Conservation (phyloP, 805 yeast species). For the Metschnikowia arizonensis region DNA sequence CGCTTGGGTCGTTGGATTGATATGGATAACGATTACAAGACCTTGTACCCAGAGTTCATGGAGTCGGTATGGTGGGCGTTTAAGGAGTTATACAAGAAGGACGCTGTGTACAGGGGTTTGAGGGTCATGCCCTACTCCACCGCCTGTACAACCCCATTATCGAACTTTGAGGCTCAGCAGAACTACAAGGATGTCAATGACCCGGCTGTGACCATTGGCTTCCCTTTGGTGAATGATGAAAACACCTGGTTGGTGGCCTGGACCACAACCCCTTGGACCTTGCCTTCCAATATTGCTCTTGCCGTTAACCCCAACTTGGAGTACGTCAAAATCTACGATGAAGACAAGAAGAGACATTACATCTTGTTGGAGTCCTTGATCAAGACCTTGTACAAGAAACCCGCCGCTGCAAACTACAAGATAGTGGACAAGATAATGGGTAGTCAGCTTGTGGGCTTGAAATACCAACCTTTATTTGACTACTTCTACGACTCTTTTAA, state of each 20-base stretch:
- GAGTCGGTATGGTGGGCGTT: slow-evolving; percentile 99
- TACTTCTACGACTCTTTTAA: slow-evolving; percentile 73
- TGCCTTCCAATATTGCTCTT: slow-evolving; percentile 88
- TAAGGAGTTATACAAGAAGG: slow-evolving; percentile 79
- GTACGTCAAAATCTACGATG: slow-evolving; percentile 89
- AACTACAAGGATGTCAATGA: slow-evolving; percentile 96
- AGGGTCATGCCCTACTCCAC: slow-evolving; percentile 99
- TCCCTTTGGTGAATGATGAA: slow-evolving; percentile 75
- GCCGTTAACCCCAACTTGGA: slow-evolving; percentile 90
- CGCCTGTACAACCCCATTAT: slow-evolving; percentile 92
- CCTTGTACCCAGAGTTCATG: slow-evolving; percentile 93
- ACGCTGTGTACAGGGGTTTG: slow-evolving; percentile 87
- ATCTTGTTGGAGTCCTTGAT: slow-evolving; percentile 81
- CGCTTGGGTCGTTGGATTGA: slow-evolving; percentile 99
- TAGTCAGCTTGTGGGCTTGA: slow-evolving; percentile 69
- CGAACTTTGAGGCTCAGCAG: slow-evolving; percentile 97
- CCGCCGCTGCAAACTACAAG: slow-evolving; percentile 81
- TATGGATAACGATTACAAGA: slow-evolving; percentile 96
- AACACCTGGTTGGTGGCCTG: slow-evolving; percentile 87
- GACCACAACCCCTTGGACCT: slow-evolving; percentile 99
- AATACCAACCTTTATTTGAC: slow-evolving; percentile 79
- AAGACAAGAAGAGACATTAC: slow-evolving; percentile 74
- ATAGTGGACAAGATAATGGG: slow-evolving; percentile 79
- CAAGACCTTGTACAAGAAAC: slow-evolving; percentile 87
- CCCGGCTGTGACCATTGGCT: slow-evolving; percentile 93